A percentile compares a stretch with the other conserved stretches of the same genome.
These are phyloP conservation scores for Trapa bicornis DNA, from an alignment of 345 rosid species.

Conservation along the genomic window DNA sequence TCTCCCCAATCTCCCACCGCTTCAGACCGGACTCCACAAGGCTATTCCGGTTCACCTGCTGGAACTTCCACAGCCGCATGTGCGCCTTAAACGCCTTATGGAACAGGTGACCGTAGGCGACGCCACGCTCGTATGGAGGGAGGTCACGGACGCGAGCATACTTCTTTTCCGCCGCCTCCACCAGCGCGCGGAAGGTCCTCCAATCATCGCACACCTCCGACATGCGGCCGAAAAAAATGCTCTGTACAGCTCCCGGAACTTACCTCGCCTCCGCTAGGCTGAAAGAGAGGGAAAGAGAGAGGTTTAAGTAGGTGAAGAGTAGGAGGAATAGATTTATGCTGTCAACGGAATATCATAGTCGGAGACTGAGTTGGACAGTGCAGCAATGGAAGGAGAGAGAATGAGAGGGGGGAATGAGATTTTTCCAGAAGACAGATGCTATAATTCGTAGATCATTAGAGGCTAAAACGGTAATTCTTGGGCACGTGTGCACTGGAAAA, in stretches of 20 bases:
- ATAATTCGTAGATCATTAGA: too few relatives aligned
- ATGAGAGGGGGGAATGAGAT: background rate
- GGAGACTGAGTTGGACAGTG: background rate
- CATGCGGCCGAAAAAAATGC: constrained; percentile 12
- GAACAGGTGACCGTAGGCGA: constrained; percentile 31
- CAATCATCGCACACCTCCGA: constrained; percentile 28
- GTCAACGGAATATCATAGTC: constrained; percentile 14
- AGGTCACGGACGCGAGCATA: constrained; percentile 84
- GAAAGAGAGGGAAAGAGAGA: constrained; percentile 1
- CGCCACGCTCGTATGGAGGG: constrained; percentile 45
- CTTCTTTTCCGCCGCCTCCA: constrained; percentile 86
- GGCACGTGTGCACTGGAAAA: background rate
- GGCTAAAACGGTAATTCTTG: background rate
- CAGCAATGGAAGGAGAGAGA: background rate
- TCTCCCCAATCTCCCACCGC: constrained; percentile 98
- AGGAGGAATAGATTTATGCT: constrained; percentile 15
- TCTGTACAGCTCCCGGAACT: background rate
- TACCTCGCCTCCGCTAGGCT: background rate
- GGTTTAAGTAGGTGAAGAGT: constrained; percentile 7
- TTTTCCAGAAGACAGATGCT: too few relatives aligned
- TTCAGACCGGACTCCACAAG: constrained; percentile 69
- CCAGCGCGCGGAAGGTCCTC: constrained; percentile 52
- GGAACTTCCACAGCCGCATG: constrained; percentile 92
- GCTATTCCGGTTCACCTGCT: constrained; percentile 61
- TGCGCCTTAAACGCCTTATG: constrained; percentile 85